Evolutionary conservation across 2,329 filamentous ascomycete species (phyloP).

Genomic region (Phaeosphaeria sp.): DNA sequence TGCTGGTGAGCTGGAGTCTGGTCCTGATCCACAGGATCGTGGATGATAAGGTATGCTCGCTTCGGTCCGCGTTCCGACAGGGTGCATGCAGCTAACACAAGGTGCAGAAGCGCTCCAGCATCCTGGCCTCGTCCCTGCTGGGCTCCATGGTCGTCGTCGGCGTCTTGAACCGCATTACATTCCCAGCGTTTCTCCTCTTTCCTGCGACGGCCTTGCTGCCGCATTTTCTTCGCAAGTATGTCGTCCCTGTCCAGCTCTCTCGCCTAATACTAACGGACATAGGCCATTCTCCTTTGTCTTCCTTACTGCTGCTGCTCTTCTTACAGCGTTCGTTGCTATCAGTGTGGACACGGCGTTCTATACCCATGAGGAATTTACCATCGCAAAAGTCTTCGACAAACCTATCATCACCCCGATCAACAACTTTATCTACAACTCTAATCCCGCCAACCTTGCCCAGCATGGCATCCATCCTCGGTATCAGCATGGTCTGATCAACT

Average conservation of each 20-base stretch:
- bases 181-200: slow-evolving; percentile 88
- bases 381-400: slow-evolving; percentile 67
- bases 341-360: slow-evolving; percentile 89
- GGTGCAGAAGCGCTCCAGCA: slow-evolving; percentile 73
- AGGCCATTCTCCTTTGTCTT: slow-evolving; percentile 67
- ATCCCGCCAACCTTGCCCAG: slow-evolving; percentile 57
- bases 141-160: slow-evolving; percentile 85
- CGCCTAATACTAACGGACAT: slow-evolving; percentile 9
- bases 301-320: slow-evolving; percentile 68
- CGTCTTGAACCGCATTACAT: slow-evolving; percentile 95
- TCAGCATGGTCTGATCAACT: slow-evolving; percentile 59
- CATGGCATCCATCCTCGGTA: slow-evolving; percentile 62
- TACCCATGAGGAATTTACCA: slow-evolving; percentile 64
- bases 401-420: slow-evolving; percentile 61
- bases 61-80: slow-evolving; percentile 32
- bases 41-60: slow-evolving; percentile 71
- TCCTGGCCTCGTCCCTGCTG: slow-evolving; percentile 77
- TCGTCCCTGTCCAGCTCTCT: slow-evolving; percentile 12
- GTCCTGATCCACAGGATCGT: slow-evolving; percentile 89
- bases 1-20: slow-evolving; percentile 91
- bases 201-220: slow-evolving; percentile 84
- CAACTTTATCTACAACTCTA: slow-evolving; percentile 60
- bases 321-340: slow-evolving; percentile 76
- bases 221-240: slow-evolving; percentile 82
- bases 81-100: slow-evolving; percentile 40